Conservation (phyloP, 306 rosid genomes). For the Comarum palustre region DNA sequence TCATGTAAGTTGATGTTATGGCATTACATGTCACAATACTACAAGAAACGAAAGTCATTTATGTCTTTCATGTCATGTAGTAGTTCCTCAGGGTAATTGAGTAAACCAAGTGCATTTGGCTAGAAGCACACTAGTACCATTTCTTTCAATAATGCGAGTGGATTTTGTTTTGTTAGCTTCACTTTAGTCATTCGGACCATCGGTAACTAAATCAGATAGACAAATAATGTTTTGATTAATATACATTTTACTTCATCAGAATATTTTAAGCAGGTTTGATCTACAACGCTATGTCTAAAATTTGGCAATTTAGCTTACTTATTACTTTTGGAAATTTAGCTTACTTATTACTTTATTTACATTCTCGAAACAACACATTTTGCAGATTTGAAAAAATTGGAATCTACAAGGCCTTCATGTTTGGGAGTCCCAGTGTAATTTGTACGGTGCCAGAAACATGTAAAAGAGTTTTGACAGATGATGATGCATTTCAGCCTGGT, state of each 20-base stretch:
- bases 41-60: too few relatives aligned
- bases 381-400: constrained; percentile 68
- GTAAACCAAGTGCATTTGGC: too few relatives aligned
- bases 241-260: background rate
- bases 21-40: too few relatives aligned
- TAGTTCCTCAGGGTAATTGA: too few relatives aligned
- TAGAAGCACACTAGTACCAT: too few relatives aligned
- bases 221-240: too few relatives aligned
- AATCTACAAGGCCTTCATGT: constrained; percentile 76
- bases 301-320: background rate
- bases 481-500: constrained; percentile 60
- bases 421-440: constrained; percentile 74
- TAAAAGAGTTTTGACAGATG: constrained; percentile 69
- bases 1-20: too few relatives aligned
- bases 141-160: too few relatives aligned
- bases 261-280: background rate
- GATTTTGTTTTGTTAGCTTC: too few relatives aligned
- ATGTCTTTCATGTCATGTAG: too few relatives aligned
- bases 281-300: background rate
- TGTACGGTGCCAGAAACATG: constrained; percentile 71
- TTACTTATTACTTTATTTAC: background rate
- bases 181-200: background rate
- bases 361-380: constrained; percentile 6
- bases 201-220: background rate
- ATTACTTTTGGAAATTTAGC: background rate